phyloP scores from a whole-genome alignment of 805 yeast genomes.

The Ogataea ganodermae region DNA sequence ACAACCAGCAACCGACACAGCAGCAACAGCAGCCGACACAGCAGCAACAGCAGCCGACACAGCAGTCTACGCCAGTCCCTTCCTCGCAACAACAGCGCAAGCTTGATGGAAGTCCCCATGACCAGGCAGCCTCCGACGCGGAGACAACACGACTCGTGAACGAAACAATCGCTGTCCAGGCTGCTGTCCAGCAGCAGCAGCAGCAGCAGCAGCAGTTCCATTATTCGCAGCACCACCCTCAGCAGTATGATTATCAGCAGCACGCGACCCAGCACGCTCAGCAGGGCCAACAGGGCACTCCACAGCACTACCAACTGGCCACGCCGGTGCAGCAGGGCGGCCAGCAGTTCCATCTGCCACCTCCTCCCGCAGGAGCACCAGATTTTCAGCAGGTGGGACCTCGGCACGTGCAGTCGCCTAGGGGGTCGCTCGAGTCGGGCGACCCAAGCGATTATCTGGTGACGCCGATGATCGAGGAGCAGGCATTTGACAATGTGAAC shows the following conservation, averaged over 20 bases:
- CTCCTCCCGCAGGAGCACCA: slow-evolving; percentile 13
- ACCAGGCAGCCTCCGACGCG: slow-evolving; percentile 15
- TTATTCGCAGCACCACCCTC: slow-evolving; percentile 13
- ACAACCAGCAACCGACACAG: slow-evolving; percentile 15
- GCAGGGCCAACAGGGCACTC: slow-evolving; percentile 11
- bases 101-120: slow-evolving; percentile 2
- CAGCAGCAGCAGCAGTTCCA: slow-evolving; percentile 11
- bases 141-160: slow-evolving; percentile 22
- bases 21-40: slow-evolving; percentile 8
- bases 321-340: slow-evolving; percentile 10
- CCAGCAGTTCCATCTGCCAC: slow-evolving; percentile 18
- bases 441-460: slow-evolving; percentile 45
- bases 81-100: slow-evolving; percentile 8
- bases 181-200: slow-evolving; percentile 22
- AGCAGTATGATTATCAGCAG: slow-evolving; percentile 18
- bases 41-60: slow-evolving; percentile 6
- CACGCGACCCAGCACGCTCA: slow-evolving; percentile 3
- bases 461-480: slow-evolving; percentile 56
- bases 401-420: slow-evolving; percentile 11
- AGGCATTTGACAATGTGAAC: slow-evolving; percentile 49
- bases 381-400: slow-evolving; percentile 18
- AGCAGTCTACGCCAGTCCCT: background rate
- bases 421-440: slow-evolving; percentile 15
- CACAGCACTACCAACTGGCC: slow-evolving; percentile 11
- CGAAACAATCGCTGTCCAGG: slow-evolving; percentile 24